Conservation (phyloP, 108 stramenopile species). For the Aurantiochytrium sp. region DNA sequence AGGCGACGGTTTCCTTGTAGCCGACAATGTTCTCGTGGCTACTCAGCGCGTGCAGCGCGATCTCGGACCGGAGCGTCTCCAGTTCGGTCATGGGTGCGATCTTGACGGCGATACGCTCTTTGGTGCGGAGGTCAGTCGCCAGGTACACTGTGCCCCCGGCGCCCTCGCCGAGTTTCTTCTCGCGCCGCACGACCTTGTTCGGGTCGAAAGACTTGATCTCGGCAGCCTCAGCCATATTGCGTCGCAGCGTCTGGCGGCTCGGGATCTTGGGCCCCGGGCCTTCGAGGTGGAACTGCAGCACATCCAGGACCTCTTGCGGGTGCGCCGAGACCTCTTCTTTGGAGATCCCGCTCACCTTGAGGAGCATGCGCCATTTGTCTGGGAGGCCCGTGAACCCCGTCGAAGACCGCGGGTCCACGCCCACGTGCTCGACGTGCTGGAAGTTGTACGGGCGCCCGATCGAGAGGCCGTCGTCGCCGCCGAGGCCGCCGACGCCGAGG, state of each 20-base stretch:
- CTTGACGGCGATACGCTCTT: constrained; percentile 55
- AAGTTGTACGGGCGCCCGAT: constrained; percentile 55
- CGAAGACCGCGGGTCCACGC: constrained; percentile 40
- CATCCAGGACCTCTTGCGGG: constrained; percentile 64
- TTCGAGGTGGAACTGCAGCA: constrained; percentile 61
- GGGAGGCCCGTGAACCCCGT: constrained; percentile 60
- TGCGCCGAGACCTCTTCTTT: constrained; percentile 59
- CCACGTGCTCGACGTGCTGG: constrained; percentile 50
- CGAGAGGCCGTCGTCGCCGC: background rate
- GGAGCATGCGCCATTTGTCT: constrained; percentile 50
- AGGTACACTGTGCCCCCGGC: constrained; percentile 58
- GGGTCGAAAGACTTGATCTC: constrained; percentile 53
- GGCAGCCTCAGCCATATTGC: constrained; percentile 34
- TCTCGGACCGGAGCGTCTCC: constrained; percentile 57
- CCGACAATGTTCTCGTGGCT: constrained; percentile 60
- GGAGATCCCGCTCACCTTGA: constrained; percentile 63
- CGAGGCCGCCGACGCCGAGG: background rate
- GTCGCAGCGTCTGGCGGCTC: background rate
- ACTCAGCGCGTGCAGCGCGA: constrained; percentile 60
- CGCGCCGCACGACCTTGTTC: constrained; percentile 45
- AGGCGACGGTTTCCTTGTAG: constrained; percentile 54
- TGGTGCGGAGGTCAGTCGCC: constrained; percentile 47
- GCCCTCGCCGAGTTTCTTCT: constrained; percentile 61
- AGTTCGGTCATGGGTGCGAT: constrained; percentile 55
- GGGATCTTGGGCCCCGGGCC: constrained; percentile 51